These are phyloP conservation scores for Solanum tacnaense DNA, from an alignment of 257 asterid species.

Conservation along the genomic window DNA sequence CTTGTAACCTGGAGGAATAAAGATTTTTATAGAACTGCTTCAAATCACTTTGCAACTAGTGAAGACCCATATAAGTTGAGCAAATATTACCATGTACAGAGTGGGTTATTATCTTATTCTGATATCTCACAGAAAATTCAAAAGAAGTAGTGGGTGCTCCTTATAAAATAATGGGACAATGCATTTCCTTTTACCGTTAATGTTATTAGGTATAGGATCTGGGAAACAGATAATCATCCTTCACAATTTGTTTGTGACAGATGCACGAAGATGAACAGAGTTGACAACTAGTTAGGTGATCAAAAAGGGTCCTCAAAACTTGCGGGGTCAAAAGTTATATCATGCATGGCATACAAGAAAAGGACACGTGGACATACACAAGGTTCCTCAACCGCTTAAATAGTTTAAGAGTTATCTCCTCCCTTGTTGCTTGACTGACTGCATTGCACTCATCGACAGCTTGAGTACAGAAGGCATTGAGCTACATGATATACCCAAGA, in stretches of 20 bases:
- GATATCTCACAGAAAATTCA: background rate
- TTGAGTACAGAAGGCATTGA: slow-evolving; percentile 72
- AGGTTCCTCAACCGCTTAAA: slow-evolving; percentile 73
- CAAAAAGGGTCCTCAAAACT: background rate
- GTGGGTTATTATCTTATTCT: background rate
- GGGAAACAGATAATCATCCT: background rate
- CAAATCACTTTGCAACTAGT: background rate
- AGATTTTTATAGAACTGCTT: background rate
- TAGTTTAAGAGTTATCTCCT: slow-evolving; percentile 51
- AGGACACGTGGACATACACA: slow-evolving; percentile 42
- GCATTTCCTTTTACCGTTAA: background rate
- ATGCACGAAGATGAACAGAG: background rate
- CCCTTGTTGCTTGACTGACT: slow-evolving; percentile 61
- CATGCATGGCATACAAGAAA: background rate
- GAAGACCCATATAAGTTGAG: background rate
- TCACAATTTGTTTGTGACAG: background rate
- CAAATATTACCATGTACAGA: background rate
- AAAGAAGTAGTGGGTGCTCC: background rate
- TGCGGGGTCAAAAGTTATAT: background rate
- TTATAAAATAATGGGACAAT: background rate
- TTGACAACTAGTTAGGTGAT: background rate
- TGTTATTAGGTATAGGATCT: background rate
- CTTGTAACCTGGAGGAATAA: background rate
- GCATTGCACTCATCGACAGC: slow-evolving; percentile 37
- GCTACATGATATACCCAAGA: slow-evolving; percentile 29